Percentiles rank a stretch among this genome's conserved stretches.
These are phyloP conservation scores for Cylindrotheca fusiformis DNA, from an alignment of 108 stramenopile species.

Conservation along the genomic window DNA sequence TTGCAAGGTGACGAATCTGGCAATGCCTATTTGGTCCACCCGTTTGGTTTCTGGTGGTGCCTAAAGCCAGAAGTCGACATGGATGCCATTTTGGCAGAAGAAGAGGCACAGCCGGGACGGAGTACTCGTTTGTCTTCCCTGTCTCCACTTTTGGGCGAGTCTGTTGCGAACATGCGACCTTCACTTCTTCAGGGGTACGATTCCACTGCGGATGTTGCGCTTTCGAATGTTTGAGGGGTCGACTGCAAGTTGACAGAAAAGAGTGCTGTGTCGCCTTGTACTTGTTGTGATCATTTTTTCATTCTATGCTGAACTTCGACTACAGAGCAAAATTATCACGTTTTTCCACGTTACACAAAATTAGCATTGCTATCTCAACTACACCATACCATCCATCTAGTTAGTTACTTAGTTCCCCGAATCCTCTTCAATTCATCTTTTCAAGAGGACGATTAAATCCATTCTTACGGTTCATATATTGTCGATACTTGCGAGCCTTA, in stretches of 20 bases:
- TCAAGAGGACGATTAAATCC: constrained; percentile 95
- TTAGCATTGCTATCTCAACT: too few species aligned
- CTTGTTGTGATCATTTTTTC: too few species aligned
- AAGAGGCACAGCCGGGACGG: not conserved
- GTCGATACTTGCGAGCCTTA: constrained; percentile 93
- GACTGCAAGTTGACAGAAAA: not conserved
- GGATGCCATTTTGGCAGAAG: constrained; percentile 19
- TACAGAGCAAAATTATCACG: too few species aligned
- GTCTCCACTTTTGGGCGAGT: constrained; percentile 37
- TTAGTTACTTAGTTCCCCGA: too few species aligned
- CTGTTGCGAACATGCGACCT: constrained; percentile 30
- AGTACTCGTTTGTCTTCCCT: constrained; percentile 21
- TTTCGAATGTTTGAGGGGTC: not conserved
- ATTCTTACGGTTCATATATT: constrained; percentile 96
- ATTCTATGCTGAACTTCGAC: too few species aligned
- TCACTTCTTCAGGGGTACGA: not conserved
- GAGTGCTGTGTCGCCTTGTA: not conserved
- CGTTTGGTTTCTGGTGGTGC: constrained; percentile 82
- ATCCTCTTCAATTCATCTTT: constrained; percentile 62
- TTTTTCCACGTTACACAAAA: too few species aligned
- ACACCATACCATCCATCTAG: too few species aligned
- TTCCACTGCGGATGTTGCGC: not conserved
- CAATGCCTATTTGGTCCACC: constrained; percentile 54
- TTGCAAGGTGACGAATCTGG: constrained; percentile 47
- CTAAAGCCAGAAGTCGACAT: constrained; percentile 32